Conservation (phyloP, 129 eudicot genomes). For the Ambrosia artemisiifolia region DNA sequence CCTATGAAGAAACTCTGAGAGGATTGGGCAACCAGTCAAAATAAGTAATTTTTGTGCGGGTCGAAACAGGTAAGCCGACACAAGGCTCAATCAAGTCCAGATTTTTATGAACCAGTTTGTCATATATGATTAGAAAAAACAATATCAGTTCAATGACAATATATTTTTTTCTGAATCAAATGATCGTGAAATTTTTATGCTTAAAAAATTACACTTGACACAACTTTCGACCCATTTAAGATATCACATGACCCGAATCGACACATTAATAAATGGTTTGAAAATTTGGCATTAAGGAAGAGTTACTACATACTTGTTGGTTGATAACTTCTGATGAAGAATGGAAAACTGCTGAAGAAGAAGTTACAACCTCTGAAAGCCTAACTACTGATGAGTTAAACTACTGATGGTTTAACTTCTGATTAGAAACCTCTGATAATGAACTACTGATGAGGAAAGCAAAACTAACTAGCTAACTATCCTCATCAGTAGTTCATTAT, state of each 20-base stretch:
- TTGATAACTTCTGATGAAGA: no score
- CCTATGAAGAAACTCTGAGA: slow-evolving; percentile 84
- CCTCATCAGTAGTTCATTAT: no score
- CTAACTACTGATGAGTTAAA: no score
- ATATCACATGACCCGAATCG: neutral
- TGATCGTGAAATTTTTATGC: neutral
- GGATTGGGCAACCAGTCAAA: neutral
- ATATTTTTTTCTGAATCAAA: neutral
- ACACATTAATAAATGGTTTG: neutral
- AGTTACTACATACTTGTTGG: slow-evolving; percentile 63
- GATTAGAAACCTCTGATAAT: no score
- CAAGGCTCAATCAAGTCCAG: neutral
- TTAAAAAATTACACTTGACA: neutral
- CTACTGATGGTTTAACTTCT: no score
- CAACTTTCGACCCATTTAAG: neutral
- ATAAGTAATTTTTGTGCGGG: neutral
- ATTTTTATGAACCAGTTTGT: neutral
- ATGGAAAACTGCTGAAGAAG: no score
- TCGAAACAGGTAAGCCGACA: neutral
- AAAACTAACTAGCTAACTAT: no score
- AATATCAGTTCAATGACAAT: neutral
- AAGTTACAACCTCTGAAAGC: no score
- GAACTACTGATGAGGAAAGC: no score
- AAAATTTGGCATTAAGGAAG: neutral
- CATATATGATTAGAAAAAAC: neutral